Evolutionary conservation across 2,329 filamentous ascomycete genomes (phyloP).

Genomic region (Cordyceps tenuipes): DNA sequence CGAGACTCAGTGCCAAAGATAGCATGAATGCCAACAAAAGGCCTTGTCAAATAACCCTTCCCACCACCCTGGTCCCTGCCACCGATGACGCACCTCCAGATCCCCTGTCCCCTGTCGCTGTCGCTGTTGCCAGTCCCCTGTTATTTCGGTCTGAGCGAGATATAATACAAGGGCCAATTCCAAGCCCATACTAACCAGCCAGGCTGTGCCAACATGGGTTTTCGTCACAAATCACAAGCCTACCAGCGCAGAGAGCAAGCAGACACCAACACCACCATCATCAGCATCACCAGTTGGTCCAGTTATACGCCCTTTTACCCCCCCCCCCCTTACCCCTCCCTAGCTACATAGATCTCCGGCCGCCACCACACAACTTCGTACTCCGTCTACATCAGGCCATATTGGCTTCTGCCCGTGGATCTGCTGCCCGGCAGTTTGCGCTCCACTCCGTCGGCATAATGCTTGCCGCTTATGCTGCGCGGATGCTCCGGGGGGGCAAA

Average conservation of each 20-base stretch:
- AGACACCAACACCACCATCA: no score
- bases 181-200: no score
- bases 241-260: no score
- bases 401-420: not conserved
- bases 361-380: not conserved
- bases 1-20: not conserved
- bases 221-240: no score
- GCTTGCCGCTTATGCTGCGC: not conserved
- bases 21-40: not conserved
- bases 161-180: no score
- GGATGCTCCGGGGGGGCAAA: not conserved
- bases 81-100: not conserved
- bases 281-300: no score
- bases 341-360: not conserved
- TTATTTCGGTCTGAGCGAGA: not conserved
- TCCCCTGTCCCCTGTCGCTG: not conserved
- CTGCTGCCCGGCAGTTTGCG: not conserved
- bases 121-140: no score
- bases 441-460: not conserved
- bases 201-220: no score
- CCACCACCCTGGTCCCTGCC: not conserved
- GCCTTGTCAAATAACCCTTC: not conserved
- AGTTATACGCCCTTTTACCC: no score
- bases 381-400: constrained; percentile 2
- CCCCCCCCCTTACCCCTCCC: no score